Percentiles rank a stretch among this genome's conserved stretches.
Conservation (phyloP, 2,329 filamentous ascomycete species). For the Claviceps humidiphila region DNA sequence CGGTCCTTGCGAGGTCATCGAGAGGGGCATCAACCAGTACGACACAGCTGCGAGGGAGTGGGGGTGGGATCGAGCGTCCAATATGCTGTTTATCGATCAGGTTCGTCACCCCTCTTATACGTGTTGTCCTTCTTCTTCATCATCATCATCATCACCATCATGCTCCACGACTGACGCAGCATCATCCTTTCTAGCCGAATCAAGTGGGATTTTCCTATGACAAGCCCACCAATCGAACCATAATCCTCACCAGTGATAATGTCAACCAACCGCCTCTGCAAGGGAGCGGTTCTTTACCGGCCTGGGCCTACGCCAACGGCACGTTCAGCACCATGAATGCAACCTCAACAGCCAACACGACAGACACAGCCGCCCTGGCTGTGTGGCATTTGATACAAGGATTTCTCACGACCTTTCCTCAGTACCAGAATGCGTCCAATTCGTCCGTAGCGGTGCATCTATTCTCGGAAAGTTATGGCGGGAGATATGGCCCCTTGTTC, state of each 20-base stretch:
- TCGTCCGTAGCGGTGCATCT: conserved; percentile 45
- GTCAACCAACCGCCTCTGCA: conserved; percentile 16
- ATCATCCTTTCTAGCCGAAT: conserved; percentile 38
- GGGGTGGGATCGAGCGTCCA: conserved; percentile 48
- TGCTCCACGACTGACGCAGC: neutral
- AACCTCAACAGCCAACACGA: conserved; percentile 39
- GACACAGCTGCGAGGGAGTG: conserved; percentile 45
- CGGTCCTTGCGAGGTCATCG: conserved; percentile 39
- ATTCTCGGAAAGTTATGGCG: conserved; percentile 58
- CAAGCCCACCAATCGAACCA: conserved; percentile 44
- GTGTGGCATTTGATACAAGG: conserved; percentile 54
- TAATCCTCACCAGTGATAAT: conserved; percentile 31
- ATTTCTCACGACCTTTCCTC: conserved; percentile 44
- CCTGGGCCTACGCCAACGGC: conserved; percentile 40
- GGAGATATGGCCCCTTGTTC: conserved; percentile 56
- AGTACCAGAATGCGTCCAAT: conserved; percentile 38
- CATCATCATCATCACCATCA: neutral
- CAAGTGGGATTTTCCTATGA: conserved; percentile 61
- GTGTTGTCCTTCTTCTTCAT: neutral
- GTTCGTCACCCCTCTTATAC: conserved; percentile 16
- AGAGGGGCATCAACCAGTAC: conserved; percentile 33
- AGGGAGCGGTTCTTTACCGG: conserved; percentile 8
- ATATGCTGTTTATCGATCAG: conserved; percentile 45
- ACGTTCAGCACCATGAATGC: conserved; percentile 47
- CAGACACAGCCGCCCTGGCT: conserved; percentile 40